These are phyloP conservation scores for Clarireedia sp. DNA, from an alignment of 2,329 filamentous ascomycete genomes.

Conservation along the genomic window DNA sequence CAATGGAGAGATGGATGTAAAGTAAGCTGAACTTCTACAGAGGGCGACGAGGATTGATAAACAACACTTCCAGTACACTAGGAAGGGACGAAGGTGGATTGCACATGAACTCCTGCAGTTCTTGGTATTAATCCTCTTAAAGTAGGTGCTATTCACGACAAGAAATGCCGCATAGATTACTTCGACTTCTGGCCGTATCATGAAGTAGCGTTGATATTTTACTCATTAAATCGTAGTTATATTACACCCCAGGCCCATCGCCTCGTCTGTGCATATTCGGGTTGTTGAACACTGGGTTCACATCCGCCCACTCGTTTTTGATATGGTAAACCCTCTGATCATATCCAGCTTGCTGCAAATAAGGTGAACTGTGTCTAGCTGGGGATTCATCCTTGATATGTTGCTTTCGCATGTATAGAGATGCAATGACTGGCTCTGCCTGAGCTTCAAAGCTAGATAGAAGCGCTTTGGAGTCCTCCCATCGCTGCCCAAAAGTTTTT, in stretches of 20 bases:
- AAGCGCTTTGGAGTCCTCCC: slow-evolving; percentile 49
- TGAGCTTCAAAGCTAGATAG: slow-evolving; percentile 42
- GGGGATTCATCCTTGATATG: slow-evolving; percentile 15
- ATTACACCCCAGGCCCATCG: background rate
- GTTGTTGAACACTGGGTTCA: slow-evolving; percentile 14
- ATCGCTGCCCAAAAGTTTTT: slow-evolving; percentile 49
- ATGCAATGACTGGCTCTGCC: slow-evolving; percentile 20
- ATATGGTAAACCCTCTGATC: slow-evolving; percentile 18
- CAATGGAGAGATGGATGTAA: background rate
- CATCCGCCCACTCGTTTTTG: slow-evolving; percentile 17
- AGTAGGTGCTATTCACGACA: background rate
- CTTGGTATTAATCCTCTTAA: background rate
- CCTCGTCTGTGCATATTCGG: slow-evolving; percentile 12
- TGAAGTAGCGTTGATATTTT: background rate
- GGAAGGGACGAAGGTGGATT: slow-evolving; percentile 1
- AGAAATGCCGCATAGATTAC: background rate
- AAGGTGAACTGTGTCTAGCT: slow-evolving; percentile 19
- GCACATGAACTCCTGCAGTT: background rate
- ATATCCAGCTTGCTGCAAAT: slow-evolving; percentile 15
- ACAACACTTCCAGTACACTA: background rate
- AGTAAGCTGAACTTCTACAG: background rate
- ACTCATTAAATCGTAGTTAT: background rate
- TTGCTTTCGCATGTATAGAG: slow-evolving; percentile 38
- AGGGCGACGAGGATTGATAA: background rate
- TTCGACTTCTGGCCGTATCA: background rate